These are phyloP conservation scores for Picocystis salinarum DNA, from an alignment of 139 green algal species.

Conservation along the genomic window DNA sequence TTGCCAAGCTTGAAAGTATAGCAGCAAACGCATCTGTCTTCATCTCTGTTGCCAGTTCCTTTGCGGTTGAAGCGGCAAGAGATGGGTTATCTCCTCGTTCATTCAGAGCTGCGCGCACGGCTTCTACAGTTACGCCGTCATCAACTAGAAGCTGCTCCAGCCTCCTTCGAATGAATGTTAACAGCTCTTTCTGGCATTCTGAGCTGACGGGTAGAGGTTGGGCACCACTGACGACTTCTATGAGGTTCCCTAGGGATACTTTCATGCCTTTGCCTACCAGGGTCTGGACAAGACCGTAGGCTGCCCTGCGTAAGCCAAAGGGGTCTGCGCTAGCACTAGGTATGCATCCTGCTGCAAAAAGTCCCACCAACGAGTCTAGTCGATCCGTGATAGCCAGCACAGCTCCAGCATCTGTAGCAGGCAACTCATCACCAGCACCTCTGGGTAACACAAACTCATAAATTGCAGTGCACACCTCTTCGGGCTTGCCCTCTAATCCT, in stretches of 20 bases:
- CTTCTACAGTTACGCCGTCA: constrained; percentile 27
- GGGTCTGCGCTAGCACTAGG: constrained; percentile 74
- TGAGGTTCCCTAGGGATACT: constrained; percentile 32
- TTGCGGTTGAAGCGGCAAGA: constrained; percentile 35
- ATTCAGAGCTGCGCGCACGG: constrained; percentile 62
- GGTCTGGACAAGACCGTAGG: constrained; percentile 56
- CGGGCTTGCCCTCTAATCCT: constrained; percentile 26
- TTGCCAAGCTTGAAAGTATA: constrained; percentile 53
- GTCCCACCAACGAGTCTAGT: constrained; percentile 82
- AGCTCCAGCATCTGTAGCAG: constrained; percentile 36
- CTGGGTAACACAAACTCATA: constrained; percentile 75
- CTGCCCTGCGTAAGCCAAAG: constrained; percentile 74
- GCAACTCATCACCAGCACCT: constrained; percentile 53
- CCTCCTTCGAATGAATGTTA: constrained; percentile 46
- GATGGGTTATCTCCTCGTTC: constrained; percentile 56
- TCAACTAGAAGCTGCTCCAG: constrained; percentile 90
- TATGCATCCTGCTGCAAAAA: constrained; percentile 66
- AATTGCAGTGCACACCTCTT: constrained; percentile 42
- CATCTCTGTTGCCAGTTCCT: constrained; percentile 35
- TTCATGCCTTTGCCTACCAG: constrained; percentile 44
- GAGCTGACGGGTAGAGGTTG: constrained; percentile 52
- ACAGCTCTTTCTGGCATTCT: constrained; percentile 20
- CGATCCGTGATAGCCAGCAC: constrained; percentile 39
- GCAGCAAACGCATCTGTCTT: constrained; percentile 26
- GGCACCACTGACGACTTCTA: constrained; percentile 34